Conservation (phyloP, 164 flowering plant genomes). For the Vitis rotundifolia region DNA sequence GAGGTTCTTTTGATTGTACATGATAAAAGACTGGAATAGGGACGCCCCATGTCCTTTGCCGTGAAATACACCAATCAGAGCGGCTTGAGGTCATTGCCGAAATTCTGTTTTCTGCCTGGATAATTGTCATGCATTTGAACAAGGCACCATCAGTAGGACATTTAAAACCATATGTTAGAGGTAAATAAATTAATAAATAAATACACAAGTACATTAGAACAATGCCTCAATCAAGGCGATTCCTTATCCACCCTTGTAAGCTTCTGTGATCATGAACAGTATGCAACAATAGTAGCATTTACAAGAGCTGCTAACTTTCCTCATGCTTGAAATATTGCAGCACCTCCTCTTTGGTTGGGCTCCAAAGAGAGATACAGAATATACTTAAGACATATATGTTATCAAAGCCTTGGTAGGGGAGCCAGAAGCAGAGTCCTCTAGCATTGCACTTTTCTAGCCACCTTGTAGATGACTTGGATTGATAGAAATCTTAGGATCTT, state of each 20-base stretch:
- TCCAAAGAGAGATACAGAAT: too few species aligned
- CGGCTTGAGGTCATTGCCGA: constrained; percentile 89
- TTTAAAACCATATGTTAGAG: not conserved
- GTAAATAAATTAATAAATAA: not conserved
- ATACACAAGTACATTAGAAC: not conserved
- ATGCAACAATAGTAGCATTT: not conserved
- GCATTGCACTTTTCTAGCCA: too few species aligned
- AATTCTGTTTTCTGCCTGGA: constrained; percentile 88
- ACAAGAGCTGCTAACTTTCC: too few species aligned
- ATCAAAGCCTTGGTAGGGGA: too few species aligned
- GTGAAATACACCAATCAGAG: constrained; percentile 99
- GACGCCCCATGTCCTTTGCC: constrained; percentile 99
- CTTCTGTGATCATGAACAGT: not conserved
- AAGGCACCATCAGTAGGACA: not conserved
- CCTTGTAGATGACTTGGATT: too few species aligned
- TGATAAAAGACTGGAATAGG: constrained; percentile 98
- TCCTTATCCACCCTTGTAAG: not conserved
- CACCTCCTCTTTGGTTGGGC: too few species aligned
- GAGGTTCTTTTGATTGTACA: constrained; percentile 74
- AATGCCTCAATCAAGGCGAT: not conserved
- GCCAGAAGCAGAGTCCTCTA: too few species aligned
- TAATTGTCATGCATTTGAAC: not conserved
- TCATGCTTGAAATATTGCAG: too few species aligned
- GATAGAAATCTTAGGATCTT: too few species aligned
- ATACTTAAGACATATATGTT: too few species aligned